Percentiles rank a stretch among this genome's conserved stretches.
Evolutionary conservation across 495 filamentous ascomycete genomes (phyloP).

Genomic region (Penicillium maclennaniae): DNA sequence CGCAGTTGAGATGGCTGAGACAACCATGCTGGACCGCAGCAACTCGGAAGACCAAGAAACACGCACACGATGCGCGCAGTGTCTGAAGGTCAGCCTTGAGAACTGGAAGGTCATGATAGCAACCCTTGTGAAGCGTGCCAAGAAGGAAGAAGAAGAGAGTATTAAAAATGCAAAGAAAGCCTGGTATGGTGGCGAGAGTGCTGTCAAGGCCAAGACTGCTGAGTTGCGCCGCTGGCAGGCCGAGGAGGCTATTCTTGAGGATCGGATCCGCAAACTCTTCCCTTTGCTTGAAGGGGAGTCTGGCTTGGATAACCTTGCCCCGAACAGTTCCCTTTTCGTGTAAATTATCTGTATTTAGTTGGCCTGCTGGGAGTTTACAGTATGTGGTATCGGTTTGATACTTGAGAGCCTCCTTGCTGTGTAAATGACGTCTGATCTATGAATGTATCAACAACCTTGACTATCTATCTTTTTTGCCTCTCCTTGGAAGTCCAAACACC

Average conservation of each 20-base stretch:
- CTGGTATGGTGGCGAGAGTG: conserved; percentile 47
- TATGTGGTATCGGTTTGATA: neutral
- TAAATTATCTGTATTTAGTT: conserved; percentile 22
- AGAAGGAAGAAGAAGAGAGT: conserved; percentile 38
- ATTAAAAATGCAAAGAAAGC: conserved; percentile 36
- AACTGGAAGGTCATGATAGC: conserved; percentile 75
- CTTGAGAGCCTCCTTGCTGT: neutral
- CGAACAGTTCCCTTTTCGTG: conserved; percentile 35
- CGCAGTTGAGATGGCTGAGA: conserved; percentile 66
- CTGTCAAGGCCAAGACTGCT: conserved; percentile 23
- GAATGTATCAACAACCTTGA: neutral
- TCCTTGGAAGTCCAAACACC: neutral
- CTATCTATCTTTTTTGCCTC: neutral
- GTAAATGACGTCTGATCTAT: neutral
- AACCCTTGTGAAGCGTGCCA: conserved; percentile 48
- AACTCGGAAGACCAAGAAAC: conserved; percentile 39
- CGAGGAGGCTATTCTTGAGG: conserved; percentile 38
- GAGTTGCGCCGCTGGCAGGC: conserved; percentile 39
- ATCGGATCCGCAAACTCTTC: conserved; percentile 32
- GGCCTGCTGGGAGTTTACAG: neutral
- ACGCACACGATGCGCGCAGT: conserved; percentile 63
- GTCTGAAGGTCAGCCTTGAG: conserved; percentile 62
- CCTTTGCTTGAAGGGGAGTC: conserved; percentile 34
- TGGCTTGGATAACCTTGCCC: conserved; percentile 27
- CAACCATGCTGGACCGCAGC: conserved; percentile 35